These are phyloP conservation scores for Tympanopsis confertula DNA, from an alignment of 2,329 filamentous ascomycete genomes.

Conservation along the genomic window DNA sequence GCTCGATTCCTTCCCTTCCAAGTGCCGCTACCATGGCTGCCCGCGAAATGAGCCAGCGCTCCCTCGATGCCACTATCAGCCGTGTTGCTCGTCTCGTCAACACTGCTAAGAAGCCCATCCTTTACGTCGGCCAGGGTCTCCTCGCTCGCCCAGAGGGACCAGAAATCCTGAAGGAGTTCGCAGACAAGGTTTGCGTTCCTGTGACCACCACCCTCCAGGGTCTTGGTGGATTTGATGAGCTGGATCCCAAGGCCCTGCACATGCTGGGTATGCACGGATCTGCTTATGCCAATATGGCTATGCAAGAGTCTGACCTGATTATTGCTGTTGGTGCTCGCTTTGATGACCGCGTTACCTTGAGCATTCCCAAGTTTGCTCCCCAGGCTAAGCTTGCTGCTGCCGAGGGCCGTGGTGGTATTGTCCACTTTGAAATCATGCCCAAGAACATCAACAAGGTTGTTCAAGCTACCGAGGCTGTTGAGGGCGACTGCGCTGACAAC, in stretches of 20 bases:
- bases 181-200: constrained; percentile 81
- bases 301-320: constrained; percentile 93
- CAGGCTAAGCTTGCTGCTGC: constrained; percentile 72
- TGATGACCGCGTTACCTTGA: constrained; percentile 85
- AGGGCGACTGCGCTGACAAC: constrained; percentile 80
- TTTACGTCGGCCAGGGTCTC: constrained; percentile 88
- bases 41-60: constrained; percentile 58
- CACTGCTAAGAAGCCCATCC: constrained; percentile 80
- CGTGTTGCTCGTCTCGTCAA: constrained; percentile 78
- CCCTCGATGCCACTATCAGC: constrained; percentile 62
- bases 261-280: constrained; percentile 99
- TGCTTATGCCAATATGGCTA: constrained; percentile 94
- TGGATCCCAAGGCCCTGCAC: constrained; percentile 86
- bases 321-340: constrained; percentile 89
- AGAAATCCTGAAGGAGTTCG: constrained; percentile 68
- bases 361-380: constrained; percentile 77
- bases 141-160: constrained; percentile 70
- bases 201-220: constrained; percentile 94
- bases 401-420: constrained; percentile 81
- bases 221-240: constrained; percentile 82
- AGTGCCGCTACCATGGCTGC: constrained; percentile 78
- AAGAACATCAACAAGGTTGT: constrained; percentile 99
- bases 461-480: constrained; percentile 87
- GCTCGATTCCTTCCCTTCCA: constrained; percentile 66
- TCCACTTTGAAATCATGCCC: constrained; percentile 96